phyloP scores from a whole-genome alignment of 768 basidiomycete species.

The Suillus paluster region DNA sequence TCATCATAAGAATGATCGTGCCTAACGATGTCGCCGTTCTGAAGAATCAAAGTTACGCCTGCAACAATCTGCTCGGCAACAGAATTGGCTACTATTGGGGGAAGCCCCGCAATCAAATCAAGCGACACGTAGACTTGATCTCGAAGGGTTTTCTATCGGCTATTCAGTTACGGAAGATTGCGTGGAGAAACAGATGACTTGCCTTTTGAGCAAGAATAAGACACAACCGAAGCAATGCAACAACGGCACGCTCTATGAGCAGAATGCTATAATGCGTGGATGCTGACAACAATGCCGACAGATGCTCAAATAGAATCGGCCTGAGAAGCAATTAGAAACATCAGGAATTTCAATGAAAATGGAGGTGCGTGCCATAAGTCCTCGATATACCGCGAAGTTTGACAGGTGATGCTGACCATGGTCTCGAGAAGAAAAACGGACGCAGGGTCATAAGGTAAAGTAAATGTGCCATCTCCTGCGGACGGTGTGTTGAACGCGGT shows the following conservation, averaged over 20 bases:
- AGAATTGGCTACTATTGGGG: constrained; percentile 72
- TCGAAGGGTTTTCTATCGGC: constrained; percentile 68
- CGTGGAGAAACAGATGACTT: constrained; percentile 22
- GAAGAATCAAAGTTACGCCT: constrained; percentile 80
- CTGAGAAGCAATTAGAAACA: constrained; percentile 44
- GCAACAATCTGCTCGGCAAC: constrained; percentile 92
- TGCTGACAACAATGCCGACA: constrained; percentile 77
- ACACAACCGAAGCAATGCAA: constrained; percentile 85
- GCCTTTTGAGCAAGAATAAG: constrained; percentile 82
- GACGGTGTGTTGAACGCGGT: constrained; percentile 37
- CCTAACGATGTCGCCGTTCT: constrained; percentile 76
- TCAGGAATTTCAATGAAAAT: background rate
- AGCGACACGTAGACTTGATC: constrained; percentile 96
- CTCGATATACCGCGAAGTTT: constrained; percentile 76
- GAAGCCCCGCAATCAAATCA: constrained; percentile 84
- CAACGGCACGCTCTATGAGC: constrained; percentile 92
- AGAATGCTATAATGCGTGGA: constrained; percentile 86
- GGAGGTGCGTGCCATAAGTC: constrained; percentile 77
- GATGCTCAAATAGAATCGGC: constrained; percentile 94
- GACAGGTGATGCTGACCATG: constrained; percentile 88
- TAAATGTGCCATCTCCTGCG: constrained; percentile 48
- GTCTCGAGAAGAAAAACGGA: constrained; percentile 94
- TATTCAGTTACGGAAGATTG: constrained; percentile 6
- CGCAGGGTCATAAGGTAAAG: constrained; percentile 92
- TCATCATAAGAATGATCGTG: constrained; percentile 6